A percentile compares a stretch with the other conserved stretches of the same genome.
phyloP scores from a whole-genome alignment of 768 basidiomycete species.

The Xerocomellus amylosporus region DNA sequence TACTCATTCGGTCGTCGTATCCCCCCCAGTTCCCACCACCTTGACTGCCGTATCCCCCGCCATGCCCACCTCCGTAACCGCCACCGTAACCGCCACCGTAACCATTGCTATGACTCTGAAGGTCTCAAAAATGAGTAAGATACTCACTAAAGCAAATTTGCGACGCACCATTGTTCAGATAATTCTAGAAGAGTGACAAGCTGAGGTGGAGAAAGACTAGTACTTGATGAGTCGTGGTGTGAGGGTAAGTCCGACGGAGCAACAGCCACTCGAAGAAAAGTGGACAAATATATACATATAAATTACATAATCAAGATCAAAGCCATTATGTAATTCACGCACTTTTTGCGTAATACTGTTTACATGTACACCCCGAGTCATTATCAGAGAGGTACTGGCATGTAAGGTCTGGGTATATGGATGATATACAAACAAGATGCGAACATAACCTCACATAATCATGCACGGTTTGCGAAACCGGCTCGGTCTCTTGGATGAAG shows the following conservation, averaged over 20 bases:
- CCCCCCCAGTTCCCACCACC: conserved; percentile 36
- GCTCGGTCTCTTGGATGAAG: conserved; percentile 29
- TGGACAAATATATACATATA: conserved; percentile 11
- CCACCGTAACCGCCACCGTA: conserved; percentile 30
- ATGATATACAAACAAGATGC: conserved; percentile 6
- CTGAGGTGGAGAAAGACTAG: background rate
- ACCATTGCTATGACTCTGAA: conserved; percentile 34
- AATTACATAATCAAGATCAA: conserved; percentile 1
- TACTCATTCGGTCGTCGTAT: conserved; percentile 66
- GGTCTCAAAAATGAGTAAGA: background rate
- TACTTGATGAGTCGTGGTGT: conserved; percentile 19
- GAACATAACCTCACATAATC: conserved; percentile 34
- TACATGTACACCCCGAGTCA: no score
- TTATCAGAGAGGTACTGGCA: no score
- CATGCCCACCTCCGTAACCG: conserved; percentile 24
- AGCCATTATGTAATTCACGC: conserved; percentile 3
- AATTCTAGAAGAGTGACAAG: background rate
- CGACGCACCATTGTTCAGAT: conserved; percentile 20
- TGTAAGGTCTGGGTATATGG: conserved; percentile 5
- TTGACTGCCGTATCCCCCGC: conserved; percentile 26
- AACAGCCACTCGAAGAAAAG: conserved; percentile 18
- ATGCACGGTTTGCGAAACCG: conserved; percentile 32
- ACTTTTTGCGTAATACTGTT: no score
- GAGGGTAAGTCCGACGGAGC: background rate
- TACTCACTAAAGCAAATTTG: background rate